These are phyloP conservation scores for Capsicum chinense DNA, from an alignment of 257 asterid species.

Conservation along the genomic window DNA sequence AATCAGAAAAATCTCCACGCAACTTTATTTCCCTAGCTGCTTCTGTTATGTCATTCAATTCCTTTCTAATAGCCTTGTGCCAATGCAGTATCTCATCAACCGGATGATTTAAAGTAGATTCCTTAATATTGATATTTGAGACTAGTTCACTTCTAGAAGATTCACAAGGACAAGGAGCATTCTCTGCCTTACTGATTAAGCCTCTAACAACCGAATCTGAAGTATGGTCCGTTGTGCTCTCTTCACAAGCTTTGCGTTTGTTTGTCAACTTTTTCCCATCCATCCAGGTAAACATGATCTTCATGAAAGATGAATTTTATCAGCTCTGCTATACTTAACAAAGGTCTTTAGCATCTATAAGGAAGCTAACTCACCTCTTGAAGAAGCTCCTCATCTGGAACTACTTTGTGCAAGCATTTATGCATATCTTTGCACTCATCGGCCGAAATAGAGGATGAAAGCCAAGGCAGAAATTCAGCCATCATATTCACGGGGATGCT, in stretches of 20 bases:
- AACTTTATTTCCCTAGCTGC: conserved; percentile 78
- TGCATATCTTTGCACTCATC: conserved; percentile 93
- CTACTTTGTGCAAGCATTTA: conserved; percentile 76
- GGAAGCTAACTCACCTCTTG: conserved; percentile 65
- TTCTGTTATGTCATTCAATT: conserved; percentile 83
- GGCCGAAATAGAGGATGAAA: conserved; percentile 77
- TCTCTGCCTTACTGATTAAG: conserved; percentile 42
- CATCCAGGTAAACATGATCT: conserved; percentile 97
- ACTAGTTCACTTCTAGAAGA: conserved; percentile 48
- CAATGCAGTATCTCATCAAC: conserved; percentile 90
- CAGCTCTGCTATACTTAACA: conserved; percentile 41
- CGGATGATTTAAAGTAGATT: conserved; percentile 51
- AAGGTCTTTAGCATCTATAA: conserved; percentile 27
- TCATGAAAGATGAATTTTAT: conserved; percentile 43
- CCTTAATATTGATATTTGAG: conserved; percentile 48
- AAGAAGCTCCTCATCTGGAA: conserved; percentile 87
- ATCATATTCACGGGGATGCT: conserved; percentile 98
- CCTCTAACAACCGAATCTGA: conserved; percentile 35
- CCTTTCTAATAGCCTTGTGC: conserved; percentile 92
- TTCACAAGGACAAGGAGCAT: conserved; percentile 55
- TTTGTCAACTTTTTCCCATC: conserved; percentile 72
- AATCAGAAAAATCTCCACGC: conserved; percentile 85
- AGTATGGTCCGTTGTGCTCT: conserved; percentile 40
- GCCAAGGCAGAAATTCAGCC: conserved; percentile 99
- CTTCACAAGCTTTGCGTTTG: conserved; percentile 79